Evolutionary conservation across 148 eudicot species (phyloP).

Genomic region (Spergularia marina): DNA sequence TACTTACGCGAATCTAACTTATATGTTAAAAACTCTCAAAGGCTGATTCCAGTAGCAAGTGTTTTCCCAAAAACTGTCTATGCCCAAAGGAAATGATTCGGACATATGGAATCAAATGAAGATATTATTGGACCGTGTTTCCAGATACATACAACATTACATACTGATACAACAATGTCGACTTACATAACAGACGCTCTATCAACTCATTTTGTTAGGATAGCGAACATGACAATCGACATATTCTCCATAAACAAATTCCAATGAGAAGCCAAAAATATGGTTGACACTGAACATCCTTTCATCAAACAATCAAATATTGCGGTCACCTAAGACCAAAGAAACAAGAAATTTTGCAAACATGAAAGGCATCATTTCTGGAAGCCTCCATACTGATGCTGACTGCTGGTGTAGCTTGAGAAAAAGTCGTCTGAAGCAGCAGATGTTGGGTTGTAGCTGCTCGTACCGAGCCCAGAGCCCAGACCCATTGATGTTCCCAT

Average conservation of each 20-base stretch:
- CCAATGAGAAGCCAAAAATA: slow-evolving; percentile 5
- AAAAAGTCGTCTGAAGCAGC: slow-evolving; percentile 47
- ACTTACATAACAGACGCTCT: slow-evolving; percentile 7
- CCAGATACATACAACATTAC: background rate
- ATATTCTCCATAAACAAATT: background rate
- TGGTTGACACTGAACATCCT: slow-evolving; percentile 8
- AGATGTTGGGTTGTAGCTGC: slow-evolving; percentile 40
- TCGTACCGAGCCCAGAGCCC: slow-evolving; percentile 52
- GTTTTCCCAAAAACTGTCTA: background rate
- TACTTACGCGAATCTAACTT: too few species aligned
- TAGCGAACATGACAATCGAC: background rate
- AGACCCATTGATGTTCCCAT: slow-evolving; percentile 81
- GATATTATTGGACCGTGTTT: background rate
- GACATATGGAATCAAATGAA: background rate
- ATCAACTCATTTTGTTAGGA: background rate
- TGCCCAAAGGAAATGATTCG: background rate
- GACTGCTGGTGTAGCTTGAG: slow-evolving; percentile 45
- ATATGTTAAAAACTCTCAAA: too few species aligned
- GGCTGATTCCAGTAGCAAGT: too few species aligned
- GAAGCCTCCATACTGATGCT: slow-evolving; percentile 55
- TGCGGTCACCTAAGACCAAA: background rate
- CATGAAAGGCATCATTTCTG: slow-evolving; percentile 39
- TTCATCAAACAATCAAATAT: slow-evolving; percentile 12
- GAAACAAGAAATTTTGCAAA: slow-evolving; percentile 2
- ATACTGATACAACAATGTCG: background rate